Evolutionary conservation across 2,329 filamentous ascomycete genomes (phyloP).

Genomic region (Aspergillus calidoustus): DNA sequence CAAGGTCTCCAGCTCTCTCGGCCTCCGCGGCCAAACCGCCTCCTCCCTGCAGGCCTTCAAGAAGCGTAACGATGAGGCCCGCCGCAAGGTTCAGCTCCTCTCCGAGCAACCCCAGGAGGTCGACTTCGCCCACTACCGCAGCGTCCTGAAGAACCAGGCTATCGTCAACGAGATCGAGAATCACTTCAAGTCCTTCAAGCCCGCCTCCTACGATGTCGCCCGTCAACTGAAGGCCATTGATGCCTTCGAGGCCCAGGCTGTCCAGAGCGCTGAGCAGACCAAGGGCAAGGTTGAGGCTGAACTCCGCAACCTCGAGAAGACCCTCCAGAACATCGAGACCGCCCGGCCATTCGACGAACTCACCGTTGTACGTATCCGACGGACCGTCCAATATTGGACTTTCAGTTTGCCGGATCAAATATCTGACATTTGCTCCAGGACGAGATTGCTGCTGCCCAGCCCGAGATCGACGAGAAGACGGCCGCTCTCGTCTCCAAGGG

Average conservation of each 20-base stretch:
- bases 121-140: slow-evolving; percentile 94
- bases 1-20: slow-evolving; percentile 91
- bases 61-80: slow-evolving; percentile 98
- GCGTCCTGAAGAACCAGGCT: slow-evolving; percentile 91
- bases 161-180: slow-evolving; percentile 97
- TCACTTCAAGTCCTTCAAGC: slow-evolving; percentile 90
- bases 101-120: slow-evolving; percentile 82
- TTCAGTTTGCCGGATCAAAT: slow-evolving; percentile 1
- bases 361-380: slow-evolving; percentile 75
- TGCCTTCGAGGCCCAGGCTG: slow-evolving; percentile 93
- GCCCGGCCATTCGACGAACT: slow-evolving; percentile 95
- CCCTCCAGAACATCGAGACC: slow-evolving; percentile 94
- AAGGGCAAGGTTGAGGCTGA: slow-evolving; percentile 96
- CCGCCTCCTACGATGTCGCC: slow-evolving; percentile 85
- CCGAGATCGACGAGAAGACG: slow-evolving; percentile 97
- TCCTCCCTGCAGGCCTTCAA: slow-evolving; percentile 94
- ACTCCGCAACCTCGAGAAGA: slow-evolving; percentile 91
- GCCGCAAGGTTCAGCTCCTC: slow-evolving; percentile 86
- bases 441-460: slow-evolving; percentile 90
- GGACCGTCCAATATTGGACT: slow-evolving; percentile 10
- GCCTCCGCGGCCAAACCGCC: slow-evolving; percentile 93
- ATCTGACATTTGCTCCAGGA: slow-evolving; percentile 61
- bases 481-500: slow-evolving; percentile 93
- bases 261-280: slow-evolving; percentile 96
- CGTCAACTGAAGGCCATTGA: slow-evolving; percentile 98